Percentiles rank a stretch among this genome's conserved stretches.
Evolutionary conservation across 371 early-diverging fungal genomes (phyloP).

Genomic region (Zychaea mexicana): DNA sequence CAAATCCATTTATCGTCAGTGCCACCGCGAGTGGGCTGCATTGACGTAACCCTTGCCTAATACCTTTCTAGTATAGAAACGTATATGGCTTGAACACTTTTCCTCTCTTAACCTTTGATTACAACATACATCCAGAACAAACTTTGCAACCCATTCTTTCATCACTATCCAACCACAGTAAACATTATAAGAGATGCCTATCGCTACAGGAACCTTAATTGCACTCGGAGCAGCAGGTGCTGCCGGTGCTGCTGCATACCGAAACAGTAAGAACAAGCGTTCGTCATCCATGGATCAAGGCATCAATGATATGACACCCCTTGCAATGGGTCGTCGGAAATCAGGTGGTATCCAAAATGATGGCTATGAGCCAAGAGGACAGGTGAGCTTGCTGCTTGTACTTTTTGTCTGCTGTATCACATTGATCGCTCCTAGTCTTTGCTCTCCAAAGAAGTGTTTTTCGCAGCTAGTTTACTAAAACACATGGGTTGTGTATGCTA

Average conservation of each 20-base stretch:
- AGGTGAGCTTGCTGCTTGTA: background rate
- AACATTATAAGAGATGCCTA: no score
- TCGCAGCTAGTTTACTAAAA: background rate
- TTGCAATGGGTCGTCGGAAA: slow-evolving; percentile 6
- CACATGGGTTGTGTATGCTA: background rate
- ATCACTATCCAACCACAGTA: no score
- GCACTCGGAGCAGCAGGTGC: slow-evolving; percentile 13
- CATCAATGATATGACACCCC: slow-evolving; percentile 2
- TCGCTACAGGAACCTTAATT: slow-evolving; percentile 1
- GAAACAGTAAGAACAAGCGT: background rate
- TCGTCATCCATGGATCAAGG: background rate
- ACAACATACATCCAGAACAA: background rate
- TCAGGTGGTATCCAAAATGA: slow-evolving; percentile 15
- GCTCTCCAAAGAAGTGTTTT: no score
- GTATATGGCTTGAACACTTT: background rate
- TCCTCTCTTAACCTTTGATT: background rate
- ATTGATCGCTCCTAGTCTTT: no score
- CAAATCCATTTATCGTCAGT: background rate
- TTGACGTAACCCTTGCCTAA: no score
- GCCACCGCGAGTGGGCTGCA: no score
- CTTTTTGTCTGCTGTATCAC: background rate
- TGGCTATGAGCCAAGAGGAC: slow-evolving; percentile 5
- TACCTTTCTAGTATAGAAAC: no score
- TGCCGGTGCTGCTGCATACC: slow-evolving; percentile 8
- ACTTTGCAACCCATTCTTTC: no score